Evolutionary conservation across 371 early-diverging fungal genomes (phyloP).

Genomic region (Entomophthora muscae): DNA sequence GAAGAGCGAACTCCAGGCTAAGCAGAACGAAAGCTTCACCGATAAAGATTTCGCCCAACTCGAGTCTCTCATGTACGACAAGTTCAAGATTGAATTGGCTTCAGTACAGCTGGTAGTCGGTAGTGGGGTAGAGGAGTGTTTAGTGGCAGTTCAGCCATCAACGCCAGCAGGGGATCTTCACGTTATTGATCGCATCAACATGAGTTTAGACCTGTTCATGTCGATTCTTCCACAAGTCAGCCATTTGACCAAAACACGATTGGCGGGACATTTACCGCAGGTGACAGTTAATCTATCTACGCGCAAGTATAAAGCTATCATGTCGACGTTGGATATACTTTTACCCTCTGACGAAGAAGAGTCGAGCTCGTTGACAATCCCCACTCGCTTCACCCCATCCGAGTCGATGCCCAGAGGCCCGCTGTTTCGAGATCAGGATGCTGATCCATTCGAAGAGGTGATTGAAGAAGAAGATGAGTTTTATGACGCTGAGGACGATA

Average conservation of each 20-base stretch:
- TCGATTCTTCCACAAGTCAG: slow-evolving; percentile 69
- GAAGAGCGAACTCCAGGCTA: slow-evolving; percentile 44
- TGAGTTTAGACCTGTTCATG: slow-evolving; percentile 59
- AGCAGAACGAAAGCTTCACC: slow-evolving; percentile 35
- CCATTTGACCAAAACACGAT: slow-evolving; percentile 50
- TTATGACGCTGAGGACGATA: slow-evolving; percentile 15
- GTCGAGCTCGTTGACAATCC: neutral
- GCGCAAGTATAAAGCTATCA: slow-evolving; percentile 78
- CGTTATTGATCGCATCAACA: slow-evolving; percentile 72
- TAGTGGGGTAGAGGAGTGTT: slow-evolving; percentile 49
- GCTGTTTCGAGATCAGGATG: neutral
- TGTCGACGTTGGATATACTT: slow-evolving; percentile 55
- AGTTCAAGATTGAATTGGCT: slow-evolving; percentile 62
- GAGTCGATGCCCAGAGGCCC: neutral
- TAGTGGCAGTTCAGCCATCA: slow-evolving; percentile 37
- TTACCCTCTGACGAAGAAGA: slow-evolving; percentile 19
- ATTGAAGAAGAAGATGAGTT: slow-evolving; percentile 14
- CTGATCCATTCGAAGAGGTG: slow-evolving; percentile 11
- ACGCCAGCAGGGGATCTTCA: slow-evolving; percentile 36
- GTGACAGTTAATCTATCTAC: slow-evolving; percentile 85
- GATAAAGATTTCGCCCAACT: slow-evolving; percentile 46
- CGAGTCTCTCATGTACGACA: slow-evolving; percentile 76
- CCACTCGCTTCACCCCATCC: neutral
- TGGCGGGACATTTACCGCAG: slow-evolving; percentile 71
- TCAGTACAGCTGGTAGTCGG: slow-evolving; percentile 72